Conservation (phyloP, 345 rosid genomes). For the Arabidopsis suecica region DNA sequence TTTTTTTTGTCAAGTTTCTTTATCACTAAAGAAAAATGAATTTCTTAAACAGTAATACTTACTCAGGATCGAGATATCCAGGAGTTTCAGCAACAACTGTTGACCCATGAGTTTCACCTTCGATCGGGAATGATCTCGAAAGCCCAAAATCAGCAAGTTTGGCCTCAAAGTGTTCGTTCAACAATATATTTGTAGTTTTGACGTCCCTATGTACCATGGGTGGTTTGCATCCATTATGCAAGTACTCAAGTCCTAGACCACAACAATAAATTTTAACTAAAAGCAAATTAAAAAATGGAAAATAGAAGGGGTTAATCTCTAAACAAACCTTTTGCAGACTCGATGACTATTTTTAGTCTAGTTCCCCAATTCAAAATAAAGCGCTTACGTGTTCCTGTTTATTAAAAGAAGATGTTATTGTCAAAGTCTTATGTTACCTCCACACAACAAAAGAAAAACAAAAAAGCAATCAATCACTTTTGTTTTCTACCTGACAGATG, state of each 20-base stretch:
- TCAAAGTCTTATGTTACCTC: not conserved
- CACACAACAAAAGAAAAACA: not conserved
- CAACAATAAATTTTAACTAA: too few relatives aligned
- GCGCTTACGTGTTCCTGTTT: slow-evolving; percentile 33
- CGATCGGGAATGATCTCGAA: slow-evolving; percentile 41
- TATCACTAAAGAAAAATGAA: not conserved
- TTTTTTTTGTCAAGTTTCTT: not conserved
- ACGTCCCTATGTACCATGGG: slow-evolving; percentile 47
- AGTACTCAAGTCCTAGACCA: slow-evolving; percentile 40
- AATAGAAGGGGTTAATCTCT: not conserved
- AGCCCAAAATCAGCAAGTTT: slow-evolving; percentile 52
- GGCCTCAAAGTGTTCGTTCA: slow-evolving; percentile 56
- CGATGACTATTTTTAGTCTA: slow-evolving; percentile 52
- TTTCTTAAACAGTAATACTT: not conserved
- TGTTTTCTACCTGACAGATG: slow-evolving; percentile 48
- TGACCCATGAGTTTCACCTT: slow-evolving; percentile 46
- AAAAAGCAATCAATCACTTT: too few relatives aligned
- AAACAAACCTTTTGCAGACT: slow-evolving; percentile 57
- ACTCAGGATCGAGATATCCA: slow-evolving; percentile 48
- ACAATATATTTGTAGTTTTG: slow-evolving; percentile 50
- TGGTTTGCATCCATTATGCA: slow-evolving; percentile 47
- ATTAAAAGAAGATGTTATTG: not conserved
- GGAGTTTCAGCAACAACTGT: slow-evolving; percentile 47
- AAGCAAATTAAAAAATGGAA: too few relatives aligned
- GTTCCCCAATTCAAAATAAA: slow-evolving; percentile 51